Base-by-base conservation (phyloP, 495 filamentous ascomycete species). In the Penicillium flavigenum region DNA sequence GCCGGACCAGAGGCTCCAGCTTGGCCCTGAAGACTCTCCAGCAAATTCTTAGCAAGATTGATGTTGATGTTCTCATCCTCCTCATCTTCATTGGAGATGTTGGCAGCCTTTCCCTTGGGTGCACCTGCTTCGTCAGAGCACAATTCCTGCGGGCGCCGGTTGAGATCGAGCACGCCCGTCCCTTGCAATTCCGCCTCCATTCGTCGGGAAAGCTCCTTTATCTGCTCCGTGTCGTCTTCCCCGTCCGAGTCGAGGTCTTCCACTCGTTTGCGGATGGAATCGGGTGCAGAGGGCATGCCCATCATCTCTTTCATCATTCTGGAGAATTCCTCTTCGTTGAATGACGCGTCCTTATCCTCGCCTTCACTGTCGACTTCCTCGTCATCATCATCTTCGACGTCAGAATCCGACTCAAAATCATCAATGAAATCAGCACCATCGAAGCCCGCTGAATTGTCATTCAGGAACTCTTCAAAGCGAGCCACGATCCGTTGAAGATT, bases 291-390 rank as follows among this genome's bases (percentile, higher is more conserved):
- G 16, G 90, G 87, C 71, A 95, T 78, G 11, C 90, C 90, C 89
- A 94, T 94, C 89, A 96, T 96, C 67, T 96, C 91, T 52, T 86
- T 84, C 91, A 98, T 96, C 86, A 96, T 89, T 47, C 65, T 78
- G 17, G 86, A 76, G 63, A 96, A 96, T 58, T 92, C 88, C 26
- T 86, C 84, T 72, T 96, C 92, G 63, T 96, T 84, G 60, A 95
- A 91, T 34, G 83, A 86, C 2, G 88, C 82, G 51, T 89, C 87
- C 58, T 85, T 86, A 61, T 94, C 89, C 63, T 94, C 87, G 20
- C 82, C 85, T 22, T 82, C 79, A 65, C 61, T 79, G 55, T 72
- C 76, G 11, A 72, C 78, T 11, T 84, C 85, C 19, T 83, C 79
- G 17, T 83, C 79, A 36, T 85, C 77, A 20, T 84, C 80, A 27